These are phyloP conservation scores for Nitzschia palea DNA, from an alignment of 108 stramenopile genomes.

Conservation along the genomic window DNA sequence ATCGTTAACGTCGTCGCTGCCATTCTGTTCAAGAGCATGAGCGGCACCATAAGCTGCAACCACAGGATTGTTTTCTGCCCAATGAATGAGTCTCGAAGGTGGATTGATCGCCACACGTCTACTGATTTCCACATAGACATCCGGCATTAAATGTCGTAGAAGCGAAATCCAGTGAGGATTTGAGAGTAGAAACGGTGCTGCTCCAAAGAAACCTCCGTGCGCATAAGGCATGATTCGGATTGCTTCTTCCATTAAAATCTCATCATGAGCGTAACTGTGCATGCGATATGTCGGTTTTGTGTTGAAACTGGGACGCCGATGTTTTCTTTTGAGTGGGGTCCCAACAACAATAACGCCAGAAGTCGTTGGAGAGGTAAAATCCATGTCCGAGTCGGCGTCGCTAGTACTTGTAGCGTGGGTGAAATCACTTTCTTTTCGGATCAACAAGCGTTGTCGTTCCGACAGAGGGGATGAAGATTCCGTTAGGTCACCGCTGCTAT, in stretches of 20 bases:
- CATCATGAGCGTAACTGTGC: constrained; percentile 66
- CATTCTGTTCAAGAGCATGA: constrained; percentile 49
- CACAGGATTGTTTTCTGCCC: constrained; percentile 92
- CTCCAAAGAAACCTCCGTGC: constrained; percentile 89
- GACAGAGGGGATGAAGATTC: neutral
- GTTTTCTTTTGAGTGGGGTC: neutral
- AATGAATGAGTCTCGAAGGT: constrained; percentile 75
- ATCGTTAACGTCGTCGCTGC: neutral
- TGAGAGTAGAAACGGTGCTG: constrained; percentile 83
- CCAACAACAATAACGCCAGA: no score
- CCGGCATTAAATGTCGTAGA: constrained; percentile 75
- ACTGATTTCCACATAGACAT: constrained; percentile 84
- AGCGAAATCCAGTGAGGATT: constrained; percentile 81
- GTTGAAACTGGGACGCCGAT: constrained; percentile 4
- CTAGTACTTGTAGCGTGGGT: neutral
- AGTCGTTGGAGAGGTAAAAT: no score
- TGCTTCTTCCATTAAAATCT: constrained; percentile 54
- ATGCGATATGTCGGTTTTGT: constrained; percentile 18
- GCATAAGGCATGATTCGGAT: constrained; percentile 75
- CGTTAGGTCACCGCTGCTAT: neutral
- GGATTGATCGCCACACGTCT: constrained; percentile 54
- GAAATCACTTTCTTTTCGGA: neutral
- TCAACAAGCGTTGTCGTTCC: neutral
- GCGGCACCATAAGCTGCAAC: constrained; percentile 85
- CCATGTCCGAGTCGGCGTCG: neutral